Evolutionary conservation across 2,329 filamentous ascomycete species (phyloP).

Genomic region (Beauveria brongniartii): DNA sequence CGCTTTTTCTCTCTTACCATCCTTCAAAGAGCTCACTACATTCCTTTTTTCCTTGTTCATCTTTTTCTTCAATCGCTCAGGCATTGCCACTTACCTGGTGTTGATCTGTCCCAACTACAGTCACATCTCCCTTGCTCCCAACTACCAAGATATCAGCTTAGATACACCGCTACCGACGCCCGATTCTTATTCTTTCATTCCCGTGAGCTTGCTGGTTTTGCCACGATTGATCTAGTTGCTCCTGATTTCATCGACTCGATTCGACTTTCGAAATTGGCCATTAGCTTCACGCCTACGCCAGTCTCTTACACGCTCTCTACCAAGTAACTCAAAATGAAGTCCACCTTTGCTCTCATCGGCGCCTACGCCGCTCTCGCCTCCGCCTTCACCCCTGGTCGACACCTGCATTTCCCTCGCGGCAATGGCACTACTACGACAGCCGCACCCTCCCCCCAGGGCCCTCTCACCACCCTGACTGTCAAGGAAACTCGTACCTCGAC

Average conservation of each 20-base stretch:
- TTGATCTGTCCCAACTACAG: conserved; percentile 12
- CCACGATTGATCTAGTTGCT: conserved; percentile 8
- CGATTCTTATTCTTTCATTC: conserved; percentile 6
- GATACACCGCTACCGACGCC: not conserved
- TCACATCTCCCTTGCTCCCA: not conserved
- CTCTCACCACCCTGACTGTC: conserved; percentile 37
- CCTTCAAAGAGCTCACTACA: conserved; percentile 8
- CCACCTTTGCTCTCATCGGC: conserved; percentile 33
- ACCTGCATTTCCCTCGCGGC: conserved; percentile 11
- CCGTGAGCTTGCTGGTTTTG: conserved; percentile 14
- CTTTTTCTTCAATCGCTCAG: not conserved
- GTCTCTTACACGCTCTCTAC: conserved; percentile 15
- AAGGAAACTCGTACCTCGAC: conserved; percentile 47
- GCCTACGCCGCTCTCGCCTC: conserved; percentile 38
- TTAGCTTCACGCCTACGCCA: conserved; percentile 15
- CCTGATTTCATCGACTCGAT: not conserved
- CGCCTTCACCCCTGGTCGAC: conserved; percentile 21
- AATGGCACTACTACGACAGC: conserved; percentile 16
- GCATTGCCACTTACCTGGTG: conserved; percentile 4
- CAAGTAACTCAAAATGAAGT: conserved; percentile 38
- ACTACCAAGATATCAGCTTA: conserved; percentile 5
- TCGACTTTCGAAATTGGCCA: not conserved
- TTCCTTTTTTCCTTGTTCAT: conserved; percentile 11
- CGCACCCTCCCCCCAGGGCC: not conserved
- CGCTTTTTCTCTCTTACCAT: conserved; percentile 10